A percentile compares a stretch with the other conserved stretches of the same genome.
Conservation (phyloP, 2,329 filamentous ascomycete species). For the Capronia coronata region DNA sequence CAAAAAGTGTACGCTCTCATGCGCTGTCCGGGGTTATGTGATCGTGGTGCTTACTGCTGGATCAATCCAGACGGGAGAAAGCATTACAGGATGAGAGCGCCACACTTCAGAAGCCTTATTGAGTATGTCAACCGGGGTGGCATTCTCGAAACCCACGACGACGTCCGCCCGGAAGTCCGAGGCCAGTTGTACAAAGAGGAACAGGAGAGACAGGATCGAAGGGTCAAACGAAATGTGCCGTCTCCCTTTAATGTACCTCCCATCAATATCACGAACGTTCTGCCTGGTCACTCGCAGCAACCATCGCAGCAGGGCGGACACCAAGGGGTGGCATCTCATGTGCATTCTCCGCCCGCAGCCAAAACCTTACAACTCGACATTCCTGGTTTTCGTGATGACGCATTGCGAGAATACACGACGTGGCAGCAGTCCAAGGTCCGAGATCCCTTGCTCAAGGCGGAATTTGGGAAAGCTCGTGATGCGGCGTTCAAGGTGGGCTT, state of each 20-base stretch:
- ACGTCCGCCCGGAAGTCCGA: constrained; percentile 32
- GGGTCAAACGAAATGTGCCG: constrained; percentile 18
- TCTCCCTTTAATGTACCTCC: constrained; percentile 25
- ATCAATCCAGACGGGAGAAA: constrained; percentile 32
- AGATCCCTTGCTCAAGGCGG: constrained; percentile 13
- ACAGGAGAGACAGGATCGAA: constrained; percentile 28
- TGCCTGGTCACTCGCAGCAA: constrained; percentile 11
- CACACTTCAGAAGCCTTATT: constrained; percentile 32
- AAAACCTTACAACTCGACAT: constrained; percentile 22
- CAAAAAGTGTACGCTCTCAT: constrained; percentile 32
- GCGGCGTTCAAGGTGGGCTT: constrained; percentile 14
- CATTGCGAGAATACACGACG: constrained; percentile 18
- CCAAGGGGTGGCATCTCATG: not conserved
- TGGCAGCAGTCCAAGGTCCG: constrained; percentile 25
- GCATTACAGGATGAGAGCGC: constrained; percentile 32
- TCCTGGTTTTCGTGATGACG: constrained; percentile 21
- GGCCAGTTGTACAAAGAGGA: constrained; percentile 33
- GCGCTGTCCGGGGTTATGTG: constrained; percentile 30
- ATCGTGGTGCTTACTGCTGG: constrained; percentile 32
- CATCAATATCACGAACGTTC: constrained; percentile 32
- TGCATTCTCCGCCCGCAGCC: not conserved
- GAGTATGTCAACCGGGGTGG: constrained; percentile 29
- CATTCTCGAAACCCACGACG: constrained; percentile 28
- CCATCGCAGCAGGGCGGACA: not conserved
- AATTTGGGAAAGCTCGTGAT: constrained; percentile 19